Percentiles rank a stretch among this genome's conserved stretches.
phyloP scores from a whole-genome alignment of 1,284 basidiomycete genomes.

The Meira nashicola region DNA sequence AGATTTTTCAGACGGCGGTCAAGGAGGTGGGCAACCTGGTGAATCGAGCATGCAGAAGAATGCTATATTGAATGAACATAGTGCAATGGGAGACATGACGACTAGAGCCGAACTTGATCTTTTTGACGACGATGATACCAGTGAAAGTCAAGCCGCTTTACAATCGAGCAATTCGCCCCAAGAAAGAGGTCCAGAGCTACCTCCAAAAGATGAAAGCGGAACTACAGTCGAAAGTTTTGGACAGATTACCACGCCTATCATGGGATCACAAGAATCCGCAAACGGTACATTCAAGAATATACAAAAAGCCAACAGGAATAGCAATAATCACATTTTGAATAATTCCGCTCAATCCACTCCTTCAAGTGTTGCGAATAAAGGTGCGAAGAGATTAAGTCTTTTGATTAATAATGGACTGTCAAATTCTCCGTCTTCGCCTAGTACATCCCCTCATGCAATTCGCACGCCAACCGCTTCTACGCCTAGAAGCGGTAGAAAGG shows the following conservation, averaged over 20 bases:
- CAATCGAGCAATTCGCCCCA: too few species aligned
- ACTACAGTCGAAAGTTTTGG: too few species aligned
- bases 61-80: too few species aligned
- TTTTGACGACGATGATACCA: background rate
- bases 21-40: background rate
- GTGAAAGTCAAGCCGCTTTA: too few species aligned
- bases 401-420: background rate
- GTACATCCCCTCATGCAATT: background rate
- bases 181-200: too few species aligned
- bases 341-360: background rate
- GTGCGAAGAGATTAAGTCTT: background rate
- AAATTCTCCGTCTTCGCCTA: background rate
- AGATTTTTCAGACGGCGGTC: too few species aligned
- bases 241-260: too few species aligned
- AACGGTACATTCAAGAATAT: too few species aligned
- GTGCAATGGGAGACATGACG: background rate
- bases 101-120: conserved; percentile 7
- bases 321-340: background rate
- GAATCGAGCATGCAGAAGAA: background rate
- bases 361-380: background rate
- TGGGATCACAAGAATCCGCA: too few species aligned
- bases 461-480: background rate
- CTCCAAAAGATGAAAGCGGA: too few species aligned
- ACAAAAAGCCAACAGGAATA: too few species aligned
- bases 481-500: background rate